Conservation (phyloP, 208 protist genomes). For the Angomonas deanei region DNA sequence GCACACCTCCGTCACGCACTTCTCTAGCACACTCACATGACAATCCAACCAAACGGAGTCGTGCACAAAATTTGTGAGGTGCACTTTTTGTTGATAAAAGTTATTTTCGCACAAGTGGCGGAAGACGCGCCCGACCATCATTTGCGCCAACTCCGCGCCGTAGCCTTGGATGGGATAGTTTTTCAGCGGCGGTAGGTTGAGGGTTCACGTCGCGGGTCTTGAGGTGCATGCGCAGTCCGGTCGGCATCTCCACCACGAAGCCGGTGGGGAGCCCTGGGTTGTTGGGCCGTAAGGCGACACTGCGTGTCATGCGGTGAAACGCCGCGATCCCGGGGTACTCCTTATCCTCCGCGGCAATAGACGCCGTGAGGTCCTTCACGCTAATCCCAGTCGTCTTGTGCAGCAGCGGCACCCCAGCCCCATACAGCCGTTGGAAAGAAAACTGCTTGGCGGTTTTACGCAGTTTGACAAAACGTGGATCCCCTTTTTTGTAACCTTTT, state of each 20-base stretch:
- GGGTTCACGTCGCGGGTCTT: conserved; percentile 66
- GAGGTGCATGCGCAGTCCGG: conserved; percentile 69
- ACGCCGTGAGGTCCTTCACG: conserved; percentile 54
- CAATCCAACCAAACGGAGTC: conserved; percentile 90
- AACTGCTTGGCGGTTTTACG: conserved; percentile 86
- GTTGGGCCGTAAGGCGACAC: conserved; percentile 67
- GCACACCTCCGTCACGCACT: conserved; percentile 28
- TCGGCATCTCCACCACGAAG: conserved; percentile 82
- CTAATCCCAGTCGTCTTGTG: conserved; percentile 86
- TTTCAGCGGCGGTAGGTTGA: conserved; percentile 80
- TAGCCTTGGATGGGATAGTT: conserved; percentile 90
- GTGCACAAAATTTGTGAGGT: conserved; percentile 87
- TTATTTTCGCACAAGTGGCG: conserved; percentile 56
- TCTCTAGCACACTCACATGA: conserved; percentile 49
- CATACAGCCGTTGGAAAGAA: conserved; percentile 89
- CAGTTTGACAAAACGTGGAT: conserved; percentile 61
- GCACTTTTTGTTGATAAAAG: conserved; percentile 64
- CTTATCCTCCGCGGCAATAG: conserved; percentile 60
- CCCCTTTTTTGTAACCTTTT: conserved; percentile 50
- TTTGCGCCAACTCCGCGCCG: conserved; percentile 84
- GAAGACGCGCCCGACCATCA: conserved; percentile 82
- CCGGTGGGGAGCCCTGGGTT: conserved; percentile 78
- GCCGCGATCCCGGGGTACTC: conserved; percentile 72
- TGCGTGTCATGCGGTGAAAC: conserved; percentile 64
- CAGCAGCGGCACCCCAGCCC: conserved; percentile 69